Evolutionary conservation across 2,329 filamentous ascomycete species (phyloP).

Genomic region (Aspergillus pseudoterreus): DNA sequence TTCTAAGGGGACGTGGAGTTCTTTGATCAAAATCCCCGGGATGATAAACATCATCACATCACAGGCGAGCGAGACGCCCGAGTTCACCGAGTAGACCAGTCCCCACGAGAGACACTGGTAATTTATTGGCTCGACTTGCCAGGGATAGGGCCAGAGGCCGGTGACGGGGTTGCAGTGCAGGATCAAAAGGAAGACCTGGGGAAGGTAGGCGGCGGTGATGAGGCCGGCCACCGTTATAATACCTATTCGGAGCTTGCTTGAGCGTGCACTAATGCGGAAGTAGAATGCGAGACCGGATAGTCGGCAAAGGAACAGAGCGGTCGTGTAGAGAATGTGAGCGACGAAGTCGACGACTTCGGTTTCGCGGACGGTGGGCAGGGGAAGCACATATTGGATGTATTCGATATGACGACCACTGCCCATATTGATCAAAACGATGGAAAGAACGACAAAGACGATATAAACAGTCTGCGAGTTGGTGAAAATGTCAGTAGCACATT

Average conservation of each 20-base stretch:
- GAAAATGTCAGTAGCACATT: slow-evolving; percentile 1
- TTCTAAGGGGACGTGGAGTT: slow-evolving; percentile 42
- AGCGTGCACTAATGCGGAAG: slow-evolving; percentile 41
- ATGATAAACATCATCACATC: slow-evolving; percentile 52
- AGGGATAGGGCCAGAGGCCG: slow-evolving; percentile 51
- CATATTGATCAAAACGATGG: slow-evolving; percentile 43
- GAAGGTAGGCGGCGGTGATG: slow-evolving; percentile 43
- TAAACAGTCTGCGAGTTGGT: slow-evolving; percentile 24
- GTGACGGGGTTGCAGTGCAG: slow-evolving; percentile 53
- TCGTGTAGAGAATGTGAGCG: slow-evolving; percentile 52
- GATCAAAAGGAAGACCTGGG: slow-evolving; percentile 49
- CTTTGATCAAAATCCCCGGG: slow-evolving; percentile 46
- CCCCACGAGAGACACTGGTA: slow-evolving; percentile 51
- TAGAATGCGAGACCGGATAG: slow-evolving; percentile 54
- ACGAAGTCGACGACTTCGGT: slow-evolving; percentile 50
- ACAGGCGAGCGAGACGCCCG: slow-evolving; percentile 47
- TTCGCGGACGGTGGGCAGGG: slow-evolving; percentile 36
- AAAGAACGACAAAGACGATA: slow-evolving; percentile 44
- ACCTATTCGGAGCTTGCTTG: slow-evolving; percentile 18
- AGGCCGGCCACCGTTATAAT: slow-evolving; percentile 28
- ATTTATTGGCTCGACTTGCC: slow-evolving; percentile 38
- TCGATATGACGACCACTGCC: slow-evolving; percentile 43
- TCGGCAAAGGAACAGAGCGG: slow-evolving; percentile 48
- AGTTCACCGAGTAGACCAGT: slow-evolving; percentile 51
- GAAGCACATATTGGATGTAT: slow-evolving; percentile 44